Percentiles rank a stretch among this genome's conserved stretches.
Conservation (phyloP, 495 filamentous ascomycete genomes). For the Penicillium maclennaniae region DNA sequence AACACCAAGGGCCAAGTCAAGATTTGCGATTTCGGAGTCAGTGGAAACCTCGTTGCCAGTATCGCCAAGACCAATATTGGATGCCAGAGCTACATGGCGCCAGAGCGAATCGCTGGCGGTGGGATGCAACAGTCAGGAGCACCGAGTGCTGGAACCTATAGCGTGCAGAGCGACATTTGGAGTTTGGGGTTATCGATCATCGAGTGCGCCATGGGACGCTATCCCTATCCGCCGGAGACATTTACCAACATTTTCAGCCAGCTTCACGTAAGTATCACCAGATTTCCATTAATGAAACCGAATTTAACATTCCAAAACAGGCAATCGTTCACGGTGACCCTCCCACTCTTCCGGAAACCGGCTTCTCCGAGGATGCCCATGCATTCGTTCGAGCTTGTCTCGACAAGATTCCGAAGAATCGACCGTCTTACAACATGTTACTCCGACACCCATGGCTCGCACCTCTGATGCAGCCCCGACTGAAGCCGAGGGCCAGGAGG, state of each 20-base stretch:
- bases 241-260: conserved; percentile 99
- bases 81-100: conserved; percentile 99
- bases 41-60: conserved; percentile 92
- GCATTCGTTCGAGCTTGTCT: conserved; percentile 88
- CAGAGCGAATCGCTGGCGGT: conserved; percentile 87
- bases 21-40: conserved; percentile 98
- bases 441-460: conserved; percentile 86
- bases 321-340: conserved; percentile 96
- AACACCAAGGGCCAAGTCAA: conserved; percentile 91
- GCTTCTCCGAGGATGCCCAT: conserved; percentile 74
- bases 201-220: conserved; percentile 91
- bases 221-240: conserved; percentile 96
- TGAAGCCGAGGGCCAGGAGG: conserved; percentile 72
- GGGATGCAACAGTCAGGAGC: conserved; percentile 74
- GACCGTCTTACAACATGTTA: conserved; percentile 85
- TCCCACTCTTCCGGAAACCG: conserved; percentile 72
- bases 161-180: conserved; percentile 98
- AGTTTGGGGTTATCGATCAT: conserved; percentile 91
- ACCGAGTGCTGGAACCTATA: conserved; percentile 79
- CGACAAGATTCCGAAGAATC: conserved; percentile 85
- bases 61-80: conserved; percentile 99
- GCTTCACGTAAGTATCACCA: conserved; percentile 70
- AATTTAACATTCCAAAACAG: conserved; percentile 46
- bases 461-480: conserved; percentile 74
- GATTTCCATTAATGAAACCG: neutral